Evolutionary conservation across 2,329 filamentous ascomycete species (phyloP).

Genomic region (Chrysoporthe cubensis): DNA sequence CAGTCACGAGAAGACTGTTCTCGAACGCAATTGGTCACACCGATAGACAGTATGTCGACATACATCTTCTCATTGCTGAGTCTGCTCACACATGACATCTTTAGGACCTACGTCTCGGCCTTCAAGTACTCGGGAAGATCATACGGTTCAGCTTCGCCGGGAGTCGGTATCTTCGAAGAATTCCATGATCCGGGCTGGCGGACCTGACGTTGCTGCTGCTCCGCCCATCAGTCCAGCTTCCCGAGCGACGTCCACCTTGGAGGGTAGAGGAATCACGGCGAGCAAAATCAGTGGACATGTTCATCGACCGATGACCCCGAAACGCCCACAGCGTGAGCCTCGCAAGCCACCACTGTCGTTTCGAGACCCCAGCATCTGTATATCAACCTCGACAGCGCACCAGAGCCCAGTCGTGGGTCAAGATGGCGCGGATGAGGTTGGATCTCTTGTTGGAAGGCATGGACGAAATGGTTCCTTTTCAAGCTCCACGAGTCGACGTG

Average conservation of each 20-base stretch:
- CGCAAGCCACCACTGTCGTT: conserved; percentile 29
- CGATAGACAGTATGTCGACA: conserved; percentile 16
- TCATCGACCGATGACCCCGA: conserved; percentile 14
- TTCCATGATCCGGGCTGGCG: conserved; percentile 27
- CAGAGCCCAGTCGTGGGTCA: not conserved
- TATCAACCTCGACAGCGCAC: conserved; percentile 21
- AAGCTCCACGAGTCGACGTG: conserved; percentile 12
- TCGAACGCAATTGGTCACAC: not conserved
- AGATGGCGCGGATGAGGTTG: not conserved
- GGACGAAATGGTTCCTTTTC: conserved; percentile 21
- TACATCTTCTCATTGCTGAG: not conserved
- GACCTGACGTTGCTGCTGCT: conserved; percentile 32
- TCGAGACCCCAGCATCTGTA: conserved; percentile 24
- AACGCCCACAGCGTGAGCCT: conserved; percentile 18
- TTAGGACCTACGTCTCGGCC: not conserved
- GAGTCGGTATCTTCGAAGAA: conserved; percentile 23
- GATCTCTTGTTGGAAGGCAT: conserved; percentile 8
- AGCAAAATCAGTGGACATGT: conserved; percentile 13
- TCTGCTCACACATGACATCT: conserved; percentile 3
- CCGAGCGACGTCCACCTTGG: conserved; percentile 18
- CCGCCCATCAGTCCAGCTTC: conserved; percentile 22
- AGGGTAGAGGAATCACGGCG: conserved; percentile 44
- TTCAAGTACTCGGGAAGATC: conserved; percentile 33
- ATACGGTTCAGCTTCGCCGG: not conserved
- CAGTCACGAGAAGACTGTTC: conserved; percentile 10